Percentiles rank a stretch among this genome's conserved stretches.
Conservation (phyloP, 2,329 filamentous ascomycete species). For the Emmonsiellopsis sp. region DNA sequence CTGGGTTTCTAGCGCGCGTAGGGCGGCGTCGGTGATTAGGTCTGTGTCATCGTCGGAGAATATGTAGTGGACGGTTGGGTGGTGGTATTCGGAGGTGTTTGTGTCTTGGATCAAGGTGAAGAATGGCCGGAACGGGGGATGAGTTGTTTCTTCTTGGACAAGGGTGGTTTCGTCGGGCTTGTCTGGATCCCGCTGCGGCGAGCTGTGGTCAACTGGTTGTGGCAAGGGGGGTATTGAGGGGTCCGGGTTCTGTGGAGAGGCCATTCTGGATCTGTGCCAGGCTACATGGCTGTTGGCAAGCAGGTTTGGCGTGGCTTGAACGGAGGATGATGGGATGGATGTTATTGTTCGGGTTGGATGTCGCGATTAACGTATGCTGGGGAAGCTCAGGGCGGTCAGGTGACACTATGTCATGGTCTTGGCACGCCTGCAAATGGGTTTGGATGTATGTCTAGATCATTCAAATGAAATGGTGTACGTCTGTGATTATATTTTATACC, state of each 20-base stretch:
- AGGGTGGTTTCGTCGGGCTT: background rate
- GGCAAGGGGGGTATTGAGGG: background rate
- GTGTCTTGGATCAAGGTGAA: slow-evolving; percentile 77
- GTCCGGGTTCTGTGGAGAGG: background rate
- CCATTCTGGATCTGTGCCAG: background rate
- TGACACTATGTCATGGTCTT: background rate
- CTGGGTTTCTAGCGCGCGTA: slow-evolving; percentile 44
- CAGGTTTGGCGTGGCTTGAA: background rate
- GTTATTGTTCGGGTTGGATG: background rate
- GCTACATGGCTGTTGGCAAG: background rate
- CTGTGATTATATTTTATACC: too few species aligned
- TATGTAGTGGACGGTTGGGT: slow-evolving; percentile 83
- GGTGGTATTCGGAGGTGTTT: slow-evolving; percentile 62
- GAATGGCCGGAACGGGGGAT: slow-evolving; percentile 61
- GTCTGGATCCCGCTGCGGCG: background rate
- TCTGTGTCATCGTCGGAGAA: slow-evolving; percentile 87
- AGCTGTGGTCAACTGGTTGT: background rate
- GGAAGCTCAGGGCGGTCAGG: background rate
- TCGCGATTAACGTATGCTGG: background rate
- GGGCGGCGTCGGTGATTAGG: slow-evolving; percentile 56
- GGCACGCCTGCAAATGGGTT: background rate
- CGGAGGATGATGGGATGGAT: background rate
- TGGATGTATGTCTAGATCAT: too few species aligned
- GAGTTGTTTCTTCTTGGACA: slow-evolving; percentile 10
- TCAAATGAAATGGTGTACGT: background rate